phyloP scores from a whole-genome alignment of 306 rosid species.

The Sicyos edulis region DNA sequence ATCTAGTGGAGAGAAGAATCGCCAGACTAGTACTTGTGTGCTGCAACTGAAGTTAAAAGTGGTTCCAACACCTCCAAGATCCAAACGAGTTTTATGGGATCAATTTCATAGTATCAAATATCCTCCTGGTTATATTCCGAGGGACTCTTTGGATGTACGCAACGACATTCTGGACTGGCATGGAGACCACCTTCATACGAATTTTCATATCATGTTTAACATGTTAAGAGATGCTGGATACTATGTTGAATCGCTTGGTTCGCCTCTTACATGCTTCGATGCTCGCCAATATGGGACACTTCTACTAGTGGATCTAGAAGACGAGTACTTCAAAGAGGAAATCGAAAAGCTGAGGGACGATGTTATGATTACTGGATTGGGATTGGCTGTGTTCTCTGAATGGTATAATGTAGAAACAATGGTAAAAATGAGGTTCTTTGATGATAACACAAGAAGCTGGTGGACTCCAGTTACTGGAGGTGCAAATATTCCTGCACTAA shows the following conservation, averaged over 20 bases:
- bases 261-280: constrained; percentile 91
- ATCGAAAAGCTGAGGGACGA: constrained; percentile 85
- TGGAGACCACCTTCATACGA: constrained; percentile 94
- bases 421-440: constrained; percentile 97
- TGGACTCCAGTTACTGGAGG: constrained; percentile 99
- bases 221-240: constrained; percentile 88
- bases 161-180: constrained; percentile 99
- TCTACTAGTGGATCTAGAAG: constrained; percentile 92
- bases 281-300: constrained; percentile 90
- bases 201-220: constrained; percentile 93
- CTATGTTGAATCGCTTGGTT: constrained; percentile 83
- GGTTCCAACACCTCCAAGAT: constrained; percentile 76
- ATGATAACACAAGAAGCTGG: constrained; percentile 96
- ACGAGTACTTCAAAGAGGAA: constrained; percentile 89
- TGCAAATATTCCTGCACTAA: constrained; percentile 83
- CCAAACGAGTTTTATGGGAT: constrained; percentile 89
- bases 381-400: constrained; percentile 84
- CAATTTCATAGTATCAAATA: constrained; percentile 93
- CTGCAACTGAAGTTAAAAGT: constrained; percentile 84
- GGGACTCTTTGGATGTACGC: constrained; percentile 96
- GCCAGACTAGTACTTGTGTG: constrained; percentile 59
- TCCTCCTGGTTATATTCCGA: constrained; percentile 96
- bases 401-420: constrained; percentile 96
- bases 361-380: constrained; percentile 78
- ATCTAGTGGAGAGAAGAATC: constrained; percentile 54